phyloP scores from a whole-genome alignment of 2,329 filamentous ascomycete genomes.

The Fusarium agapanthi region DNA sequence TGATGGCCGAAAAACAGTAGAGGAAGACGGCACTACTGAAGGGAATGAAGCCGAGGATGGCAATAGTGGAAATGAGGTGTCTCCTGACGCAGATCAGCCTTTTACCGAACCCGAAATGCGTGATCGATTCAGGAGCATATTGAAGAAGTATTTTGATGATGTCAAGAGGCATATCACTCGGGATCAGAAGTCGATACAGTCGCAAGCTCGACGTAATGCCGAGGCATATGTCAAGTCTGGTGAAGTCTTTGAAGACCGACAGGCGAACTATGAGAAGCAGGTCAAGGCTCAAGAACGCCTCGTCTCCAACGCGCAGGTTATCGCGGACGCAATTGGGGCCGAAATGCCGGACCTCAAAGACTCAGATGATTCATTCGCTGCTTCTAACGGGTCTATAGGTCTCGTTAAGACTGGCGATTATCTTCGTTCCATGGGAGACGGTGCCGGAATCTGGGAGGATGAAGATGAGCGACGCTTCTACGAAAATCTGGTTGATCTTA shows the following conservation, averaged over 20 bases:
- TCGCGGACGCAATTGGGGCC: conserved; percentile 85
- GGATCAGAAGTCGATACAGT: conserved; percentile 89
- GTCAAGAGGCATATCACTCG: conserved; percentile 87
- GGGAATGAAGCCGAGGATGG: conserved; percentile 50
- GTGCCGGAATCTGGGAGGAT: conserved; percentile 97
- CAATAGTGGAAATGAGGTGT: conserved; percentile 28
- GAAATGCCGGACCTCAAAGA: conserved; percentile 96
- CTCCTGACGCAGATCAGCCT: conserved; percentile 70
- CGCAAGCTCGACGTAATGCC: conserved; percentile 91
- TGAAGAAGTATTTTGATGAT: conserved; percentile 90
- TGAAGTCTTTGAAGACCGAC: conserved; percentile 96
- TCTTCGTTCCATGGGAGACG: conserved; percentile 86
- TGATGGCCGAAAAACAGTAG: conserved; percentile 84
- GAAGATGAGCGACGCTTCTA: conserved; percentile 98
- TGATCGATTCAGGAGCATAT: conserved; percentile 84
- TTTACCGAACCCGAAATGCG: conserved; percentile 80
- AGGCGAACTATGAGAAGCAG: conserved; percentile 94
- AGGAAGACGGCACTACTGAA: conserved; percentile 77
- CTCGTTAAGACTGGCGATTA: conserved; percentile 95
- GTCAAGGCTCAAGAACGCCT: conserved; percentile 92
- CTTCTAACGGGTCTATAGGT: conserved; percentile 82
- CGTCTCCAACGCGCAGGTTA: conserved; percentile 85
- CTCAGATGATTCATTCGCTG: conserved; percentile 73
- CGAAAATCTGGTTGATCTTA: conserved; percentile 93
- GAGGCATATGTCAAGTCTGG: conserved; percentile 99